Evolutionary conservation across 805 yeast genomes (phyloP).

Genomic region (Yarrowia yakushimensis): DNA sequence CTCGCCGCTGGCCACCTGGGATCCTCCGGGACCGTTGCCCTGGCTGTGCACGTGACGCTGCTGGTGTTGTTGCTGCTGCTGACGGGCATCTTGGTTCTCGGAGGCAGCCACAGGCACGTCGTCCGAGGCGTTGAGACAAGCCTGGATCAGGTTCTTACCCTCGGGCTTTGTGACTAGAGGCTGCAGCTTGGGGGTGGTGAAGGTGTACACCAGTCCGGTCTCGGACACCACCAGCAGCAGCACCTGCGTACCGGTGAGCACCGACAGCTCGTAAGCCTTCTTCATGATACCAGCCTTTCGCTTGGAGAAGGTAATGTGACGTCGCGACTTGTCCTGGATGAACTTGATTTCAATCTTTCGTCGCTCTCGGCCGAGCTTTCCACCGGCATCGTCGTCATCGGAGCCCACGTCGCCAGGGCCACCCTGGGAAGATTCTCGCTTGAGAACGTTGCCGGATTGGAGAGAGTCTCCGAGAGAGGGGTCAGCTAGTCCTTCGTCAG

Average conservation of each 20-base stretch:
- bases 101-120: constrained; percentile 48
- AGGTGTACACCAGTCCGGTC: constrained; percentile 97
- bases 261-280: constrained; percentile 97
- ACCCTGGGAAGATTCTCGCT: constrained; percentile 21
- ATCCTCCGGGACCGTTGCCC: constrained; percentile 28
- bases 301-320: constrained; percentile 96
- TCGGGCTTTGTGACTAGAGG: constrained; percentile 96
- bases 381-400: constrained; percentile 49
- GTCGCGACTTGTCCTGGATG: constrained; percentile 94
- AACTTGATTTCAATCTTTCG: constrained; percentile 96
- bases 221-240: constrained; percentile 91
- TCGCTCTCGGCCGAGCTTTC: constrained; percentile 50
- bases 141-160: constrained; percentile 94
- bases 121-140: constrained; percentile 96
- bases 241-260: constrained; percentile 96
- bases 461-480: constrained; percentile 21
- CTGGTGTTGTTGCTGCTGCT: constrained; percentile 37
- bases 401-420: constrained; percentile 33
- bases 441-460: constrained; percentile 19
- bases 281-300: constrained; percentile 99
- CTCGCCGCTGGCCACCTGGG: constrained; percentile 13
- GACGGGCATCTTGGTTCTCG: constrained; percentile 32
- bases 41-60: constrained; percentile 35
- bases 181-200: constrained; percentile 98
- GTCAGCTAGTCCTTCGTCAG: constrained; percentile 24